These are phyloP conservation scores for Amniculicola lignicola DNA, from an alignment of 495 filamentous ascomycete species.

Conservation along the genomic window DNA sequence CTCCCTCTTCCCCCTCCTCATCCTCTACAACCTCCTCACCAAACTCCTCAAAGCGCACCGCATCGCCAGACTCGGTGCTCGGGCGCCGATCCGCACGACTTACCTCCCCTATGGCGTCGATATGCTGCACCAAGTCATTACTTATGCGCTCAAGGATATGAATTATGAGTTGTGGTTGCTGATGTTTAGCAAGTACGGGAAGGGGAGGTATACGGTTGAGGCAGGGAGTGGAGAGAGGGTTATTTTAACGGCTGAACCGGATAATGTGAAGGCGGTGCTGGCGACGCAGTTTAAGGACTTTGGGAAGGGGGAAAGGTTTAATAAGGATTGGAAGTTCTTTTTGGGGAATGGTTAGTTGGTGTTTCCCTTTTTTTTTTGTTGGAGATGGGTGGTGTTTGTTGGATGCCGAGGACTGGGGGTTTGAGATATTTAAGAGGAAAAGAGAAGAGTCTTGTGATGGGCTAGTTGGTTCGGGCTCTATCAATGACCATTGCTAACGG, in stretches of 20 bases:
- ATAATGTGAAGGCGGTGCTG: slow-evolving; percentile 57
- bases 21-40: too few relatives aligned
- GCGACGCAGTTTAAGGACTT: slow-evolving; percentile 56
- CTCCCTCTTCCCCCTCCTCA: too few relatives aligned
- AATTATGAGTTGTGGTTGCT: slow-evolving; percentile 60
- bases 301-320: slow-evolving; percentile 54
- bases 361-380: too few relatives aligned
- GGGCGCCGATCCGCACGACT: slow-evolving; percentile 29
- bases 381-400: background rate
- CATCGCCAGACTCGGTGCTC: slow-evolving; percentile 30
- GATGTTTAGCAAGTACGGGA: slow-evolving; percentile 46
- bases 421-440: too few relatives aligned
- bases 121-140: slow-evolving; percentile 53
- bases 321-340: slow-evolving; percentile 52
- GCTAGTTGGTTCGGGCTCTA: too few relatives aligned
- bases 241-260: slow-evolving; percentile 53
- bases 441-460: too few relatives aligned
- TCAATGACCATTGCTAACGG: slow-evolving; percentile 3
- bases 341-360: slow-evolving; percentile 50
- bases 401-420: too few relatives aligned
- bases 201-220: slow-evolving; percentile 56
- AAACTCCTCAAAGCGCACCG: too few relatives aligned
- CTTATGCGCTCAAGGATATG: slow-evolving; percentile 49
- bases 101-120: slow-evolving; percentile 53
- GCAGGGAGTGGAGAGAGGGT: slow-evolving; percentile 41